A percentile compares a stretch with the other conserved stretches of the same genome.
Evolutionary conservation across 1,139 yeast species (phyloP).

Genomic region (Nadsonia commutata): DNA sequence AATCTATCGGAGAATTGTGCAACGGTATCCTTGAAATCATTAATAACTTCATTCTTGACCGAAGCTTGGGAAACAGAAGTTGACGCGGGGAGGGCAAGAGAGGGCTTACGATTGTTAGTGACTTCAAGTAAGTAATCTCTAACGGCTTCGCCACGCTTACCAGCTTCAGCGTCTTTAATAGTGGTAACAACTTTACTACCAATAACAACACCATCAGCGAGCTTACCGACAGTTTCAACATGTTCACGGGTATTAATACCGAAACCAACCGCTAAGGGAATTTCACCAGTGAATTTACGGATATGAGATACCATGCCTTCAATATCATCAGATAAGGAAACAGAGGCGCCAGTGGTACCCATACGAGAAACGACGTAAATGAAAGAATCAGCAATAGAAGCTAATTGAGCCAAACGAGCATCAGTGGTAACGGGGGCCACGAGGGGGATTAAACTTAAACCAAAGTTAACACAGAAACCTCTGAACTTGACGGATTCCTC

Average conservation of each 20-base stretch:
- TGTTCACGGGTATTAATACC: conserved; percentile 94
- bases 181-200: conserved; percentile 73
- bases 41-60: conserved; percentile 15
- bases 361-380: conserved; percentile 91
- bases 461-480: conserved; percentile 48
- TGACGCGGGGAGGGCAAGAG: conserved; percentile 2
- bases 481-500: conserved; percentile 90
- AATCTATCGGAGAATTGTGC: conserved; percentile 30
- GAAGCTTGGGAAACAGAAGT: conserved; percentile 14
- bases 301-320: conserved; percentile 61
- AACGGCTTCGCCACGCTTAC: conserved; percentile 45
- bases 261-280: conserved; percentile 91
- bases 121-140: conserved; percentile 54
- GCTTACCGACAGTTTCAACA: conserved; percentile 58
- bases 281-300: conserved; percentile 52
- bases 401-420: conserved; percentile 63
- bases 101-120: conserved; percentile 39
- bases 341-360: conserved; percentile 92
- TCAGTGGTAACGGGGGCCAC: conserved; percentile 96
- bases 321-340: conserved; percentile 48
- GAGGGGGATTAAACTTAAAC: conserved; percentile 75
- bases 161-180: conserved; percentile 48
- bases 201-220: conserved; percentile 86
- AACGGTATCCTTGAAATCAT: conserved; percentile 9
- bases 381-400: conserved; percentile 83